These are phyloP conservation scores for Coemansia sp. DNA, from an alignment of 192 early-diverging fungal species.

Conservation along the genomic window DNA sequence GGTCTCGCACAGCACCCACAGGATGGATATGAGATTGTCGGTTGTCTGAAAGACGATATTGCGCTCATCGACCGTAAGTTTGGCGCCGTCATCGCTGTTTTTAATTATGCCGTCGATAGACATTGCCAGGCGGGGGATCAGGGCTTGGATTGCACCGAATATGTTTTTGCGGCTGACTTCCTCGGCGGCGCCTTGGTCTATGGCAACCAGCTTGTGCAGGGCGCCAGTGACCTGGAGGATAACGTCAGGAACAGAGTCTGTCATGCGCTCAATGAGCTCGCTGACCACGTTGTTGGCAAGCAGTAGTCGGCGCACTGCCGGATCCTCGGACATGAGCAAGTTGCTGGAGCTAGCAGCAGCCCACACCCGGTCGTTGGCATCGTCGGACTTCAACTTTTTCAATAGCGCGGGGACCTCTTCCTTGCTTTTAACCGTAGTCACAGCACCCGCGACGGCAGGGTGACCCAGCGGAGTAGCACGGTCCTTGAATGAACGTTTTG, in stretches of 20 bases:
- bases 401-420: constrained; percentile 43
- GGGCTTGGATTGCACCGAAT: constrained; percentile 30
- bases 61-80: constrained; percentile 41
- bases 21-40: constrained; percentile 50
- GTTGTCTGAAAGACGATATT: constrained; percentile 56
- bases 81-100: constrained; percentile 31
- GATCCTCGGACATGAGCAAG: constrained; percentile 58
- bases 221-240: constrained; percentile 75
- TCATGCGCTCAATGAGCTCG: constrained; percentile 71
- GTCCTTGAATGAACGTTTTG: constrained; percentile 52
- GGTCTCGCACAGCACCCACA: constrained; percentile 64
- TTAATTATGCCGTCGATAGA: constrained; percentile 53
- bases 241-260: constrained; percentile 72
- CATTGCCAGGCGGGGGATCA: constrained; percentile 47
- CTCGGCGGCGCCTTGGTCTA: constrained; percentile 50
- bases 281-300: constrained; percentile 71
- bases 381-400: constrained; percentile 65
- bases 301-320: constrained; percentile 63
- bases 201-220: constrained; percentile 55
- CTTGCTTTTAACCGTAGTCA: constrained; percentile 31
- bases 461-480: constrained; percentile 44
- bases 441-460: constrained; percentile 26
- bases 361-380: constrained; percentile 82
- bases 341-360: constrained; percentile 86
- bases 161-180: constrained; percentile 53